Evolutionary conservation across 805 yeast species (phyloP).

Genomic region (Saccharomycopsis javanensis): DNA sequence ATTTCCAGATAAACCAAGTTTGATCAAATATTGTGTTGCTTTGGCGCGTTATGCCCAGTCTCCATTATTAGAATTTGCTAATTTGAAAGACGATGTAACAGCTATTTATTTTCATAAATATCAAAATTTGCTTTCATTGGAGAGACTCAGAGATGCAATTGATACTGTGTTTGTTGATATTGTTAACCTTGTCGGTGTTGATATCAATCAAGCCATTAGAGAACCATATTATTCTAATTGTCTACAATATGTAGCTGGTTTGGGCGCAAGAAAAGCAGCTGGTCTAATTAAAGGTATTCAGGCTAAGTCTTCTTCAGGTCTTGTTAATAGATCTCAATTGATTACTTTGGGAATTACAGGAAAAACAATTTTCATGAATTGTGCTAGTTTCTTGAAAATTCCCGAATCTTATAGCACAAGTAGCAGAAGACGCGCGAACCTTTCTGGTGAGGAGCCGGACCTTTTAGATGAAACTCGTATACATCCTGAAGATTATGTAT

Average conservation of each 20-base stretch:
- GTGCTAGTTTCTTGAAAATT: constrained; percentile 81
- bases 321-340: constrained; percentile 65
- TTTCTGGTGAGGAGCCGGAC: constrained; percentile 46
- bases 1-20: constrained; percentile 73
- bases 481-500: constrained; percentile 95
- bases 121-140: constrained; percentile 62
- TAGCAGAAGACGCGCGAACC: constrained; percentile 28
- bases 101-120: constrained; percentile 61
- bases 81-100: constrained; percentile 63
- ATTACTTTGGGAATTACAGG: constrained; percentile 73
- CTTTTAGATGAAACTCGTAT: constrained; percentile 89
- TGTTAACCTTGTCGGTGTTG: constrained; percentile 86
- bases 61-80: constrained; percentile 84
- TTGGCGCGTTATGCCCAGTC: constrained; percentile 87
- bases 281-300: constrained; percentile 78
- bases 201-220: constrained; percentile 80
- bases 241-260: constrained; percentile 76
- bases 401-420: constrained; percentile 38
- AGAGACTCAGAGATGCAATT: constrained; percentile 51
- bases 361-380: constrained; percentile 77
- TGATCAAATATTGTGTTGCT: constrained; percentile 77
- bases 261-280: constrained; percentile 92
- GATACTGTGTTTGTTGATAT: constrained; percentile 83
- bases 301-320: constrained; percentile 45
- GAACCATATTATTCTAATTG: constrained; percentile 61